Evolutionary conservation across 768 basidiomycete species (phyloP).

Genomic region (Boletus eberwhitei): DNA sequence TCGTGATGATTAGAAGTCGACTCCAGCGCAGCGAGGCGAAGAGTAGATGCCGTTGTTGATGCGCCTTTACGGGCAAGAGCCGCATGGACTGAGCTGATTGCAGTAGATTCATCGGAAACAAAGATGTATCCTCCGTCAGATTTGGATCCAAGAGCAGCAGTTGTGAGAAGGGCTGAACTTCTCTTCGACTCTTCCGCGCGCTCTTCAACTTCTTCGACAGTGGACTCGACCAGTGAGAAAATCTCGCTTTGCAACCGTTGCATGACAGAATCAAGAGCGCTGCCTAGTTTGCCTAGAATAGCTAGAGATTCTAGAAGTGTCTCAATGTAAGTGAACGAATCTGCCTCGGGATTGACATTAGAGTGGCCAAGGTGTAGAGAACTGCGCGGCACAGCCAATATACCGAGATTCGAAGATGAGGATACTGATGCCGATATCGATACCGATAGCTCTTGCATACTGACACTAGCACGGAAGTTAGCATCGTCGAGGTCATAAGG

Average conservation of each 20-base stretch:
- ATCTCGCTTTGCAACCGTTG: conserved; percentile 85
- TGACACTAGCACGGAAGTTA: conserved; percentile 24
- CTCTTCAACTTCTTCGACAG: conserved; percentile 89
- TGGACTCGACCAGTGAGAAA: conserved; percentile 78
- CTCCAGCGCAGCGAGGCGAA: conserved; percentile 73
- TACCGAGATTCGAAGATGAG: conserved; percentile 24
- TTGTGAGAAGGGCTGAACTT: conserved; percentile 36
- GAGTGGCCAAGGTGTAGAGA: conserved; percentile 22
- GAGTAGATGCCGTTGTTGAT: conserved; percentile 44
- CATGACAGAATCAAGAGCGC: conserved; percentile 74
- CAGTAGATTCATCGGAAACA: conserved; percentile 21
- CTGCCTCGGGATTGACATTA: conserved; percentile 74
- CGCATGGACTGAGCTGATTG: conserved; percentile 22
- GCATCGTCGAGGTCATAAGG: conserved; percentile 60
- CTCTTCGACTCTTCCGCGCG: conserved; percentile 76
- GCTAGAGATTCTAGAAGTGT: conserved; percentile 90
- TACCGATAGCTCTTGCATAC: conserved; percentile 18
- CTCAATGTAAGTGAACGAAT: conserved; percentile 93
- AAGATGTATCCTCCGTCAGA: conserved; percentile 57
- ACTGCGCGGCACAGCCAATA: conserved; percentile 16
- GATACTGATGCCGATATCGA: conserved; percentile 23
- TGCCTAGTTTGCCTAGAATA: conserved; percentile 83
- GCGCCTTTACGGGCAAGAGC: conserved; percentile 20
- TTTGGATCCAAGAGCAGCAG: conserved; percentile 37
- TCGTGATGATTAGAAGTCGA: conserved; percentile 68